Percentiles rank a stretch among this genome's conserved stretches.
Conservation (phyloP, 805 yeast genomes). For the Lipomyces yamadae region DNA sequence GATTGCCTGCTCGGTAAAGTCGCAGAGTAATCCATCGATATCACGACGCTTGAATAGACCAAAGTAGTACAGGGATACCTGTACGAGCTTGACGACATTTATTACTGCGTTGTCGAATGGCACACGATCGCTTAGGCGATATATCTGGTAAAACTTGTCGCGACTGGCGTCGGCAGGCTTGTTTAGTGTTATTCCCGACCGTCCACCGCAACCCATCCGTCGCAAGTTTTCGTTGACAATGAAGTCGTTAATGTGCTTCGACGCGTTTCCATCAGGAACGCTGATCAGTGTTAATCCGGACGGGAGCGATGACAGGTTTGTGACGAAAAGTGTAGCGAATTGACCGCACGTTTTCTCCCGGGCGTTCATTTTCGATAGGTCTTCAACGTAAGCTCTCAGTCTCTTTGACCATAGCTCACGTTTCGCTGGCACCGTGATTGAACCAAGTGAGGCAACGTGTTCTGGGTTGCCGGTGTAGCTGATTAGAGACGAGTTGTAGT, state of each 20-base stretch:
- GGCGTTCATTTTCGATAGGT: constrained; percentile 67
- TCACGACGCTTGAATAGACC: constrained; percentile 67
- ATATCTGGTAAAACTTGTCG: constrained; percentile 79
- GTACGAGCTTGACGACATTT: constrained; percentile 75
- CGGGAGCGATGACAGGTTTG: constrained; percentile 81
- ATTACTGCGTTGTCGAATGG: constrained; percentile 68
- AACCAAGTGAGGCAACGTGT: constrained; percentile 65
- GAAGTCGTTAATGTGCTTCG: constrained; percentile 48
- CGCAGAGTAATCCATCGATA: constrained; percentile 86
- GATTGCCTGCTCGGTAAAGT: constrained; percentile 73
- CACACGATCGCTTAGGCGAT: constrained; percentile 56
- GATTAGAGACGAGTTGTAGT: constrained; percentile 65
- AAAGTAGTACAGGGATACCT: constrained; percentile 77
- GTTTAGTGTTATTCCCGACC: constrained; percentile 75
- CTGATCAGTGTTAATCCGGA: constrained; percentile 73
- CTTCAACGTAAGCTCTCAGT: constrained; percentile 66
- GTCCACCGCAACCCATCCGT: constrained; percentile 79
- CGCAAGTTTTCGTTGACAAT: constrained; percentile 76
- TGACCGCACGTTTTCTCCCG: constrained; percentile 62
- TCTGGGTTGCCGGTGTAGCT: constrained; percentile 82
- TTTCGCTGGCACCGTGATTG: constrained; percentile 58
- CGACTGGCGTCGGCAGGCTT: constrained; percentile 76
- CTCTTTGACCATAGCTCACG: constrained; percentile 55
- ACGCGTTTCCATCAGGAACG: constrained; percentile 62
- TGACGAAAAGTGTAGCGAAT: constrained; percentile 69